phyloP scores from a whole-genome alignment of 23 red algal genomes.

The Porphyridium purpureum region DNA sequence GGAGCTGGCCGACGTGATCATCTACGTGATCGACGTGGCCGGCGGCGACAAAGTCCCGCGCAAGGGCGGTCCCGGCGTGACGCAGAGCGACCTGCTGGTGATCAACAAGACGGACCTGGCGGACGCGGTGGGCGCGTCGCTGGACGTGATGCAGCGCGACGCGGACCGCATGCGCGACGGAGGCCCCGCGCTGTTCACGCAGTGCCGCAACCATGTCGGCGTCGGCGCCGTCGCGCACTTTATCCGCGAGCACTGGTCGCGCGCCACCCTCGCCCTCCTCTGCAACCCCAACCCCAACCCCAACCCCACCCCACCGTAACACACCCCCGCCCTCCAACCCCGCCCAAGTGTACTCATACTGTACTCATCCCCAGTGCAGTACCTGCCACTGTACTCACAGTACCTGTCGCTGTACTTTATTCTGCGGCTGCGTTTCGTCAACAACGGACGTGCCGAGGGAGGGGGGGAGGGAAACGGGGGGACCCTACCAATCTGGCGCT shows the following conservation, averaged over 20 bases:
- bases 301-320: too few species aligned
- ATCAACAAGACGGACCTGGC: conserved; percentile 8
- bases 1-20: conserved; percentile 2
- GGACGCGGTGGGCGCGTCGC: neutral
- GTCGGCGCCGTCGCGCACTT: neutral
- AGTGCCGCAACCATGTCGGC: neutral
- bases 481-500: too few species aligned
- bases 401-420: too few species aligned
- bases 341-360: too few species aligned
- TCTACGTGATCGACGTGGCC: conserved; percentile 8
- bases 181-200: neutral
- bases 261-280: neutral
- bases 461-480: too few species aligned
- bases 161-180: neutral
- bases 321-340: too few species aligned
- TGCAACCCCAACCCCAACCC: too few species aligned
- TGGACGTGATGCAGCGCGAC: conserved; percentile 3
- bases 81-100: conserved; percentile 1
- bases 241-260: neutral
- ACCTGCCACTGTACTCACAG: too few species aligned
- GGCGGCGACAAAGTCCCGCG: conserved; percentile 4
- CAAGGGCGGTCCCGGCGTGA: conserved; percentile 6
- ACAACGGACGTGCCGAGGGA: too few species aligned
- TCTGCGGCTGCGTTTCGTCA: too few species aligned
- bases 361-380: too few species aligned